Base-by-base conservation (phyloP, 2,329 filamentous ascomycete genomes). In the Diaporthe capsici region DNA sequence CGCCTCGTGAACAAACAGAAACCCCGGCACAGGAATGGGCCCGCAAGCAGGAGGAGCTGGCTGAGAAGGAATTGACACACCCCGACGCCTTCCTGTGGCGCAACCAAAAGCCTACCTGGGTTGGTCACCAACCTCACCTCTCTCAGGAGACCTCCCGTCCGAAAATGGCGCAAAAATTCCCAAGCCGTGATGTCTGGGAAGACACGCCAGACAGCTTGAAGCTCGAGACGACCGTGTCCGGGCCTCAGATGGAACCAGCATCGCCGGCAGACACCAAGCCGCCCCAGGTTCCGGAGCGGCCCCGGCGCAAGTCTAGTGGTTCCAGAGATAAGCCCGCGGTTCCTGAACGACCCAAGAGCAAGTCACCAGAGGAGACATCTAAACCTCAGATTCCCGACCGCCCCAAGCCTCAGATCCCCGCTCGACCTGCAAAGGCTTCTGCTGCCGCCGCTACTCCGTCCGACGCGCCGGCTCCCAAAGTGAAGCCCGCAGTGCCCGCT, bases 171-270 rank as follows among this genome's bases (percentile, higher is more conserved):
- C 92, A 93, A 71, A 92, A 95, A 17, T 98, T 98, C 83, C 96
- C 96, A 0, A 98, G 96, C 82, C 92, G 92, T 73, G 96, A 98
- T 84, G 92, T 98, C 57, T 98, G 96, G 96, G 96, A 98, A 85
- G 96, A 98, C 83, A 92, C 91, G 0, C 96, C 96, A 1, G 95
- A 98, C 80, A 96, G 94, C 80, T 90, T 94, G 75, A 90, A 94
- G 78, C 89, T 97, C 28, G 92, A 95, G 80, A 94, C 96, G 0
- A 96, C 93, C 0, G 92, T 97, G 68, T 88, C 84, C 57, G 87
- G 83, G 34, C 90, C 85, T 39, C 90, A 89, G 73, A 86, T 88
- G 39, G 87, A 89, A 77, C 84, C 84, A 34, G 83, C 82, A 39
- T 84, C 85, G 65, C 86, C 84, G 61, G 81, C 84, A 78, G 78